Evolutionary conservation across 139 green algal genomes (phyloP), one percentile per base, ranked within the genome.

Genomic region (Chlamydomonas asymmetrica): DNA sequence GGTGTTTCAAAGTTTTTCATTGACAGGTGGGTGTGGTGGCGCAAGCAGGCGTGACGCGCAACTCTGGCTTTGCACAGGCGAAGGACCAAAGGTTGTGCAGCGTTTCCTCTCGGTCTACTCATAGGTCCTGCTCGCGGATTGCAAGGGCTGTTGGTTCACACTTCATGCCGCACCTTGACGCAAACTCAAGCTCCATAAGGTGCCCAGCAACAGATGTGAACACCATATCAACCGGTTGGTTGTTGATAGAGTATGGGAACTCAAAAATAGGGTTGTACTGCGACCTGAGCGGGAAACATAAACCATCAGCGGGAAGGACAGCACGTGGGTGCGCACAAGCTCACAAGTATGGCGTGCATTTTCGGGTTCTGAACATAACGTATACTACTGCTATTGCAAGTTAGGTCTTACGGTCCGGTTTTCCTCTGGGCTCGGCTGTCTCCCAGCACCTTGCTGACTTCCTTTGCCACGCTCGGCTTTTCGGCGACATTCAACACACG

Each of bases 151-250:
- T 16, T 52, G 45, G 13, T 25, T 16, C 45, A 52, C 45, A 52
- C 45, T 52, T 13, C 45, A n/a, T 20, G 20, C 35, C 48, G 9
- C n/a, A 54, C 13, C 43, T 69, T 27, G 69, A 54, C 40, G 31
- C 7, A 32, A 85, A 85, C 27, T 85, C 80, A 4, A 85, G 79
- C 78, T 97, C 85, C 87, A 97, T 95, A 32, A 99, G 87, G 80
- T 99, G 96, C 0, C 96, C 96, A 2, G 89, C 88, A 48, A 99
- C 96, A 1, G 88, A 95, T 5, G 95, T 97, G 80, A 99, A 97
- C 20, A 93, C 63, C 93, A 99, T 99, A 34, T 91, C 74, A 45
- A 72, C 84, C 0, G 66, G 70, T 40, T 73, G 45, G 16, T 84
- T 89, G 52, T 87, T 84, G 34, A 98, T 82, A 22, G 22, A 90